phyloP scores from a whole-genome alignment of 345 rosid species.

The Pugionium dolabratum region DNA sequence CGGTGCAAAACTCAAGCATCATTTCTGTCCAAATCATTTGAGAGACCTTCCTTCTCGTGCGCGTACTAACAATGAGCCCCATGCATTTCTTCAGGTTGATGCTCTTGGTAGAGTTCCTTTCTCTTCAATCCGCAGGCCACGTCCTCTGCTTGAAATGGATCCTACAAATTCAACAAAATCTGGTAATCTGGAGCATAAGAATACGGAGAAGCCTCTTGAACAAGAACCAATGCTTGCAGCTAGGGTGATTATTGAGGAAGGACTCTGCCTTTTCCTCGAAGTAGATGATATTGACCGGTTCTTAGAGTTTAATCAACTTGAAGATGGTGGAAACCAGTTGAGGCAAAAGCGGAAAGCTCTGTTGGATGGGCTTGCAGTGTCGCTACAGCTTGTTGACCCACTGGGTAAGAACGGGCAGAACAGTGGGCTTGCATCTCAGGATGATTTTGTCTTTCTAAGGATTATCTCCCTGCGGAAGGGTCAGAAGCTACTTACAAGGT shows the following conservation, averaged over 20 bases:
- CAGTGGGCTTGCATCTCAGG: constrained; percentile 48
- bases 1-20: constrained; percentile 71
- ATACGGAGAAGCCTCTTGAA: constrained; percentile 74
- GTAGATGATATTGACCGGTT: constrained; percentile 90
- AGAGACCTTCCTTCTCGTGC: constrained; percentile 84
- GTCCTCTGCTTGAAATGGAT: constrained; percentile 96
- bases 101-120: constrained; percentile 95
- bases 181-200: constrained; percentile 55
- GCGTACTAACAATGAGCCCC: constrained; percentile 70
- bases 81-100: constrained; percentile 93
- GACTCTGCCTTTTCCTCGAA: constrained; percentile 80
- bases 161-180: constrained; percentile 56
- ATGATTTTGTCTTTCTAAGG: constrained; percentile 69
- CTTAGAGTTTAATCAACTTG: constrained; percentile 71
- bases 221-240: constrained; percentile 98
- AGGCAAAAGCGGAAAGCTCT: constrained; percentile 65
- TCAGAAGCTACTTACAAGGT: constrained; percentile 75
- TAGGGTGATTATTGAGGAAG: constrained; percentile 87
- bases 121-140: constrained; percentile 95
- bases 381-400: constrained; percentile 86
- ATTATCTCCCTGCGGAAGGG: constrained; percentile 82
- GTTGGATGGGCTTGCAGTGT: constrained; percentile 75
- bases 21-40: constrained; percentile 77
- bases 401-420: constrained; percentile 62
- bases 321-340: constrained; percentile 72